Conservation (phyloP, 495 filamentous ascomycete genomes). For the Neurospora hispaniola region DNA sequence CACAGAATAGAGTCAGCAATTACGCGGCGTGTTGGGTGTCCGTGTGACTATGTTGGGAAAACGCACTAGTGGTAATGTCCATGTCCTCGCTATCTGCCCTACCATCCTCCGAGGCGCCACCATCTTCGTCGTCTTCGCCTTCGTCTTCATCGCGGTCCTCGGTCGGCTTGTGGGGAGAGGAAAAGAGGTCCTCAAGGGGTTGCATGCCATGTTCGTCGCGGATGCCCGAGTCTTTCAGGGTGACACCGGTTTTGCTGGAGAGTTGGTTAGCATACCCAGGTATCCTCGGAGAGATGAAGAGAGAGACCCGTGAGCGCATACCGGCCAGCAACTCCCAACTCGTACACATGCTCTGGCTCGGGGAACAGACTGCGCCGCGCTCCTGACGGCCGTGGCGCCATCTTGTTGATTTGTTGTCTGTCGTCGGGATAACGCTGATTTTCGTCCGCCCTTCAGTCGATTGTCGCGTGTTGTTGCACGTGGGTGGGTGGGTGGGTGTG, state of each 20-base stretch:
- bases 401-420: conserved; percentile 6
- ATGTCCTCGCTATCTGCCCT: conserved; percentile 27
- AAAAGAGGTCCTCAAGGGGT: conserved; percentile 74
- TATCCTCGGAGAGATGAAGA: neutral
- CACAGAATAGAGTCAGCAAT: neutral
- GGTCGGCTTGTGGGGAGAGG: conserved; percentile 51
- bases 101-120: conserved; percentile 12
- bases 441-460: neutral
- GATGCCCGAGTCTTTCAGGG: conserved; percentile 63
- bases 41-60: too few species aligned
- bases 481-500: neutral
- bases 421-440: neutral
- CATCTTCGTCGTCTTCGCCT: conserved; percentile 5
- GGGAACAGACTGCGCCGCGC: conserved; percentile 26
- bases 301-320: conserved; percentile 14
- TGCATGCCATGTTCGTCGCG: conserved; percentile 92
- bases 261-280: neutral
- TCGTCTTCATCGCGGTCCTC: conserved; percentile 5
- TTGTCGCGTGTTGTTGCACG: neutral
- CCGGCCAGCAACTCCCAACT: conserved; percentile 41
- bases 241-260: conserved; percentile 68
- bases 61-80: conserved; percentile 32
- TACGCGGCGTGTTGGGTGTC: neutral
- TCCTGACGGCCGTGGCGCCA: conserved; percentile 25
- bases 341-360: conserved; percentile 35